Evolutionary conservation across 2,329 filamentous ascomycete genomes (phyloP), one percentile per base, ranked within the genome.

Genomic region (Pestalotiopsis sp.): DNA sequence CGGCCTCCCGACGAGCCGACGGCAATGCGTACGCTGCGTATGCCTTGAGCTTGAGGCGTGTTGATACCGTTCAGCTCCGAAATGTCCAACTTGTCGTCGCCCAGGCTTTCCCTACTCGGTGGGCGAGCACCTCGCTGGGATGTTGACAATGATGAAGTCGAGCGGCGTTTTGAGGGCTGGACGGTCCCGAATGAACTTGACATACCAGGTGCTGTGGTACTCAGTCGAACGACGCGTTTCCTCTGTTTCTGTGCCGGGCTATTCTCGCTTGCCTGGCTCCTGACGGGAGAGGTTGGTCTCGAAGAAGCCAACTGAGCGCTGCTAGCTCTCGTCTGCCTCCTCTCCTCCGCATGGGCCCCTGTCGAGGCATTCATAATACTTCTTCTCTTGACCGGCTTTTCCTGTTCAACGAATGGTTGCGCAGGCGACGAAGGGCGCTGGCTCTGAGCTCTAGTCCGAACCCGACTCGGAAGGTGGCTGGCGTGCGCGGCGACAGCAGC

Each of bases 221-320:
- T 88, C 20, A 89, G 78, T 14, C 87, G 83, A 17, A 89, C 86
- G 38, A 89, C 84, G 55, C 87, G 81, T 74, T 88, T 89, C 69
- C 86, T 39, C 24, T 30, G 57, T 26, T 66, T 81, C 2, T 82
- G 80, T 0, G 87, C 87, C 71, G 86, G 88, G 66, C 78, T 80
- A 55, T 87, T 85, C 59, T 81, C 79, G 39, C 74, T 77, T 40
- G 73, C 68, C 52, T 76, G 74, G 64, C 82, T 85, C 63, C 78
- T 80, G 1, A 78, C 76, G 1, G 85, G 85, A 20, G 84, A 87
- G 1, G 77, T 73, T 9, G 77, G 79, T 44, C 80, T 77, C 35
- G 64, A 66, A 9, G 82, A 82, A 0, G 81, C 78, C 59, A 78
- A 71, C 67, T 86, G 85, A 2, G 76, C 80, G 70, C 84, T 87